These are phyloP conservation scores for Cymodocea nodosa DNA, from an alignment of 116 monocot genomes.

Conservation along the genomic window DNA sequence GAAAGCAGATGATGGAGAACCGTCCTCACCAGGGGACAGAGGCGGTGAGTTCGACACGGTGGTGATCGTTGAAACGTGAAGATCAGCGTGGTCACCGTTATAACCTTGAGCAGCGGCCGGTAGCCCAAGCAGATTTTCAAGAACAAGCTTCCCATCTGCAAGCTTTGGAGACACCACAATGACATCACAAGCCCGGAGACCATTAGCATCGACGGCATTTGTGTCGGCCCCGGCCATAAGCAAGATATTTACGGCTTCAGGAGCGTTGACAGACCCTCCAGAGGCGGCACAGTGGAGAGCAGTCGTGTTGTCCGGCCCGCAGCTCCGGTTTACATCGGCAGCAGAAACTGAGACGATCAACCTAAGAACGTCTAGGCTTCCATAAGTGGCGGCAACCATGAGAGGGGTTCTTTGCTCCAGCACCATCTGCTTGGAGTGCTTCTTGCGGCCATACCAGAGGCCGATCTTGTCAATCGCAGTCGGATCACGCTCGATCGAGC, in stretches of 20 bases:
- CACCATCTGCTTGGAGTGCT: conserved; percentile 31
- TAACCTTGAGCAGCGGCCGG: neutral
- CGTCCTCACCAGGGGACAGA: conserved; percentile 22
- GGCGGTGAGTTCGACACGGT: conserved; percentile 17
- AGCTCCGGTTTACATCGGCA: conserved; percentile 32
- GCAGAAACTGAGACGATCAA: conserved; percentile 27
- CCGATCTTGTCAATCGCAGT: conserved; percentile 36
- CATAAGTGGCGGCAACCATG: conserved; percentile 88
- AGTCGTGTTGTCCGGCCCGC: conserved; percentile 40
- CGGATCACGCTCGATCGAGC: conserved; percentile 21
- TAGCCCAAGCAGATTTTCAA: conserved; percentile 23
- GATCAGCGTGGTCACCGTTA: neutral
- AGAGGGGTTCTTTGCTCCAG: conserved; percentile 53
- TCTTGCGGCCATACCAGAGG: conserved; percentile 56
- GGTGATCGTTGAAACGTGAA: conserved; percentile 18
- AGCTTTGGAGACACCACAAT: conserved; percentile 28
- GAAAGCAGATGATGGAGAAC: conserved; percentile 15
- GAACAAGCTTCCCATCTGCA: neutral
- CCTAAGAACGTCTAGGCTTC: conserved; percentile 35
- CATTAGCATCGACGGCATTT: conserved; percentile 18
- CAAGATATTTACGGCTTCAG: conserved; percentile 34
- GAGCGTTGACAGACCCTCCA: conserved; percentile 38
- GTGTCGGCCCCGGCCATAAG: conserved; percentile 53
- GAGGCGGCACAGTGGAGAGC: conserved; percentile 81
- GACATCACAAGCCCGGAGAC: conserved; percentile 42